phyloP scores from a whole-genome alignment of 1,284 basidiomycete genomes.

The Cryptococcus hybrid region DNA sequence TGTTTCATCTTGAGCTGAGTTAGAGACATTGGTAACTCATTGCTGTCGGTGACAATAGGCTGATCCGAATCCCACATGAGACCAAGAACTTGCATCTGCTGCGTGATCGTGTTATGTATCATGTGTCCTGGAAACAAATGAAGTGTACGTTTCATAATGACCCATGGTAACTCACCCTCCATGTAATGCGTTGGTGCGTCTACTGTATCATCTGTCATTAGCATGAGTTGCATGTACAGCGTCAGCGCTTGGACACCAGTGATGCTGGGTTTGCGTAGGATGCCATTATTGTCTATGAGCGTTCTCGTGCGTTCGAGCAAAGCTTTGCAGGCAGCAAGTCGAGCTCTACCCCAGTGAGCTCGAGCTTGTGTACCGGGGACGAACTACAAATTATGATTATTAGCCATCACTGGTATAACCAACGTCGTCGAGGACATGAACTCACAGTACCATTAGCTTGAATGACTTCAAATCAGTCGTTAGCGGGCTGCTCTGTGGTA shows the following conservation, averaged over 20 bases:
- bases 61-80: constrained; percentile 25
- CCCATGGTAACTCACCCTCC: constrained; percentile 22
- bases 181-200: constrained; percentile 16
- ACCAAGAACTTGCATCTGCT: constrained; percentile 32
- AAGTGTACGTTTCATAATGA: neutral
- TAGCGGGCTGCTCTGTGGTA: neutral
- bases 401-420: neutral
- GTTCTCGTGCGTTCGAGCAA: constrained; percentile 26
- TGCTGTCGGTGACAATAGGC: constrained; percentile 14
- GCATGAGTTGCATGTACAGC: constrained; percentile 28
- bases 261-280: constrained; percentile 26
- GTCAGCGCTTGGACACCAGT: constrained; percentile 35
- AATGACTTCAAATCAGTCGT: constrained; percentile 19
- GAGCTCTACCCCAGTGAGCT: constrained; percentile 31
- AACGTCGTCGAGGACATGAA: neutral
- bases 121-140: constrained; percentile 16
- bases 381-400: constrained; percentile 12
- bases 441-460: constrained; percentile 21
- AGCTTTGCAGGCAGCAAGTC: constrained; percentile 27
- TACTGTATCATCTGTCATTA: constrained; percentile 23
- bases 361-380: constrained; percentile 23
- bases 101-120: constrained; percentile 26
- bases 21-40: constrained; percentile 13
- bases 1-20: constrained; percentile 26
- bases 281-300: constrained; percentile 30